A percentile compares a stretch with the other conserved stretches of the same genome.
Evolutionary conservation across 2,329 filamentous ascomycete genomes (phyloP).

Genomic region (Fusarium virguliforme): DNA sequence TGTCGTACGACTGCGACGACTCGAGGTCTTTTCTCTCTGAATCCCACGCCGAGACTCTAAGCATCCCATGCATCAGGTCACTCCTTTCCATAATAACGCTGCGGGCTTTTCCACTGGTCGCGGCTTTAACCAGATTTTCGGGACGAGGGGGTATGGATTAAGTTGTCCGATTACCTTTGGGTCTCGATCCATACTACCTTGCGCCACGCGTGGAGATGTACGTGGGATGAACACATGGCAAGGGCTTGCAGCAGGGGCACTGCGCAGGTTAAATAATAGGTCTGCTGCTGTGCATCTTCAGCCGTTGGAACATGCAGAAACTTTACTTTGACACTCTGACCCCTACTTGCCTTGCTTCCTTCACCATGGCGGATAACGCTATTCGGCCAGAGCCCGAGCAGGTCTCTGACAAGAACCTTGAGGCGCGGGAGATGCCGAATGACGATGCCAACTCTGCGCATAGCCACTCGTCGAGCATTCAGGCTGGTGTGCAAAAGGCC

Average conservation of each 20-base stretch:
- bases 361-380: not conserved
- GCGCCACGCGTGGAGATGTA: not conserved
- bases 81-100: not conserved
- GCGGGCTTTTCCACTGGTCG: not conserved
- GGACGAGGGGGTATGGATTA: not conserved
- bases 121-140: not conserved
- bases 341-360: not conserved
- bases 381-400: not conserved
- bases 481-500: constrained; percentile 6
- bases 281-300: not conserved
- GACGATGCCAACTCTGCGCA: not conserved
- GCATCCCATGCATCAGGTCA: constrained; percentile 9
- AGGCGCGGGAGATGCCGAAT: not conserved
- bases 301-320: not conserved
- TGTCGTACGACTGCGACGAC: not conserved
- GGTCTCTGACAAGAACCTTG: not conserved
- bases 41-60: constrained; percentile 4
- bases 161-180: not conserved
- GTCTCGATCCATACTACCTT: not conserved
- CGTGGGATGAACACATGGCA: constrained; percentile 4
- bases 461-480: not conserved
- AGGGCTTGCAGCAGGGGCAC: not conserved
- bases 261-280: constrained; percentile 1
- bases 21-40: not conserved
- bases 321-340: constrained; percentile 7